Percentiles rank a stretch among this genome's conserved stretches.
phyloP scores from a whole-genome alignment of 2,329 filamentous ascomycete genomes.

The Alternaria panax region DNA sequence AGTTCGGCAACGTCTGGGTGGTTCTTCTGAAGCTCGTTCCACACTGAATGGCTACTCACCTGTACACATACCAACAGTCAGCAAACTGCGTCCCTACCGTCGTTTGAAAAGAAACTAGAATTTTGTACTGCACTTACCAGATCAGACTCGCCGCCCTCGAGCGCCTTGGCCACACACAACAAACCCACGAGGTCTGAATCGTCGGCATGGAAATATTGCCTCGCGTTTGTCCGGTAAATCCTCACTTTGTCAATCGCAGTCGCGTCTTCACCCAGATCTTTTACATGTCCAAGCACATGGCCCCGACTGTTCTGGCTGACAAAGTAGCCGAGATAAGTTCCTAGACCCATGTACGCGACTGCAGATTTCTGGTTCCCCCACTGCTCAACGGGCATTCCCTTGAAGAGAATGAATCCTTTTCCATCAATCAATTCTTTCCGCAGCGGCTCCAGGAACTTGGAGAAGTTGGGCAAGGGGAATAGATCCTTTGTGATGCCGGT shows the following conservation, averaged over 20 bases:
- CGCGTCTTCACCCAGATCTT: constrained; percentile 84
- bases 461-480: constrained; percentile 68
- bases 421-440: constrained; percentile 76
- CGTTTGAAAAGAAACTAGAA: neutral
- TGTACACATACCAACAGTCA: neutral
- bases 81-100: neutral
- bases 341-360: constrained; percentile 76
- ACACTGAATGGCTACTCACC: constrained; percentile 75
- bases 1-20: constrained; percentile 79
- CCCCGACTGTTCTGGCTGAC: constrained; percentile 85
- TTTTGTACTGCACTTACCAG: too few species aligned
- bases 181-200: constrained; percentile 84
- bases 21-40: constrained; percentile 78
- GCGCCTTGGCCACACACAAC: constrained; percentile 78
- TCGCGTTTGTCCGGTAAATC: constrained; percentile 87
- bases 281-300: constrained; percentile 87
- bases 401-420: constrained; percentile 90
- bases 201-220: constrained; percentile 87
- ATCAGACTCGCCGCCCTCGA: constrained; percentile 84
- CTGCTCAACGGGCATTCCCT: constrained; percentile 76
- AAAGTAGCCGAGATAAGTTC: constrained; percentile 86
- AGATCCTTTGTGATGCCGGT: constrained; percentile 74
- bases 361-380: constrained; percentile 85
- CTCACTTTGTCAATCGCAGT: constrained; percentile 84
- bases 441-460: constrained; percentile 61